Evolutionary conservation across 2,329 filamentous ascomycete species (phyloP).

Genomic region (Orbilia oligospora): DNA sequence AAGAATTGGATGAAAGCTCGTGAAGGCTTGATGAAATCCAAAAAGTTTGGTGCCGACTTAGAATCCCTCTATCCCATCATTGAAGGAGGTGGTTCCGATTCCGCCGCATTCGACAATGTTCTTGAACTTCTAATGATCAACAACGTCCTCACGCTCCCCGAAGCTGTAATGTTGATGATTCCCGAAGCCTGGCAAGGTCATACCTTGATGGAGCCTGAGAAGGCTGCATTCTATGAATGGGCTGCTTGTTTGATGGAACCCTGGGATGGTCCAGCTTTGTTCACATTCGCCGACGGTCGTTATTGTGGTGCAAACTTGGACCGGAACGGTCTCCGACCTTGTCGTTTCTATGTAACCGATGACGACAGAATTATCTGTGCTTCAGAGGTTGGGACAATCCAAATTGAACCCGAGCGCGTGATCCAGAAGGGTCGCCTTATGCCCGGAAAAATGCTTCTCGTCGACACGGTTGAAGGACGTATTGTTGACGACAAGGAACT

Average conservation of each 20-base stretch:
- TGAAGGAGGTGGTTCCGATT: slow-evolving; percentile 96
- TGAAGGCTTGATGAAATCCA: slow-evolving; percentile 93
- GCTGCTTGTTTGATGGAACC: slow-evolving; percentile 99
- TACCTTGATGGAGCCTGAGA: slow-evolving; percentile 89
- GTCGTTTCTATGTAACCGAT: slow-evolving; percentile 96
- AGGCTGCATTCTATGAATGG: slow-evolving; percentile 98
- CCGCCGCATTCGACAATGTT: slow-evolving; percentile 96
- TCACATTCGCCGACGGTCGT: slow-evolving; percentile 95
- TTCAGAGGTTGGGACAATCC: slow-evolving; percentile 94
- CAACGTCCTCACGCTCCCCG: slow-evolving; percentile 91
- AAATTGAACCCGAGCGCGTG: slow-evolving; percentile 88
- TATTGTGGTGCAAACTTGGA: slow-evolving; percentile 98
- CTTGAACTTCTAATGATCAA: slow-evolving; percentile 95
- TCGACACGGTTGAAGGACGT: slow-evolving; percentile 89
- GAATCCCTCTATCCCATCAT: slow-evolving; percentile 93
- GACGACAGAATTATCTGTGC: slow-evolving; percentile 98
- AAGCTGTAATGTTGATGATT: slow-evolving; percentile 98
- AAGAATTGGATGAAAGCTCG: slow-evolving; percentile 99
- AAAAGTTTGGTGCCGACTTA: slow-evolving; percentile 91
- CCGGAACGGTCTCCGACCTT: slow-evolving; percentile 93
- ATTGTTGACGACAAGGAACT: slow-evolving; percentile 95
- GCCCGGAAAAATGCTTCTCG: slow-evolving; percentile 94
- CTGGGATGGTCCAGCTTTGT: slow-evolving; percentile 96
- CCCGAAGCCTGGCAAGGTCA: slow-evolving; percentile 99
- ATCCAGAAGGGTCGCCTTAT: slow-evolving; percentile 94